Conservation (phyloP, 2,329 filamentous ascomycete species). For the Aspergillus pseudoviridinutans region DNA sequence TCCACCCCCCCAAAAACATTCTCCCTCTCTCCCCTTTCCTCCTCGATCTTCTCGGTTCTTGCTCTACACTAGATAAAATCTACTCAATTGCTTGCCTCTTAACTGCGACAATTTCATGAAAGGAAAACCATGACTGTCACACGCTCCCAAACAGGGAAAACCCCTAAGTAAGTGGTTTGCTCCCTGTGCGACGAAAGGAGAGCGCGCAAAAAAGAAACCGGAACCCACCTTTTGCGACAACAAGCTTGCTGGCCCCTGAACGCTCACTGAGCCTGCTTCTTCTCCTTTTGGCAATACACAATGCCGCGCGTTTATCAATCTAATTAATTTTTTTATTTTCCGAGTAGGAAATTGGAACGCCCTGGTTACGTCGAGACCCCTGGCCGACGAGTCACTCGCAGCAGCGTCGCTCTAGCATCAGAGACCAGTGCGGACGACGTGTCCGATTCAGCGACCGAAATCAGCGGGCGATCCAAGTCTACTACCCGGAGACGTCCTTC, state of each 20-base stretch:
- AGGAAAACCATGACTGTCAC: slow-evolving; percentile 42
- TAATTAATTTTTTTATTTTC: slow-evolving; percentile 3
- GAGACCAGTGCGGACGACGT: slow-evolving; percentile 29
- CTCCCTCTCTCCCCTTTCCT: slow-evolving; percentile 1
- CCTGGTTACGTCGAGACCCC: slow-evolving; percentile 53
- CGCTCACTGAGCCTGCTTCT: neutral
- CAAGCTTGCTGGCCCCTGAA: slow-evolving; percentile 4
- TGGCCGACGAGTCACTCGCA: slow-evolving; percentile 42
- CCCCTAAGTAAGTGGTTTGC: slow-evolving; percentile 44
- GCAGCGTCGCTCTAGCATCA: slow-evolving; percentile 33
- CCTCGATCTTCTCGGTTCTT: slow-evolving; percentile 4
- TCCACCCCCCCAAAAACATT: neutral
- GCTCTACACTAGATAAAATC: neutral
- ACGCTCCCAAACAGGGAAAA: slow-evolving; percentile 50
- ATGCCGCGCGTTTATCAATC: neutral
- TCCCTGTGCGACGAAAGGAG: slow-evolving; percentile 1
- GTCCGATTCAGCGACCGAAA: slow-evolving; percentile 23
- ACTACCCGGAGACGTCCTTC: slow-evolving; percentile 29
- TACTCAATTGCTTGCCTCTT: neutral
- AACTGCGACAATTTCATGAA: slow-evolving; percentile 10
- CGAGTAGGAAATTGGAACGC: slow-evolving; percentile 48
- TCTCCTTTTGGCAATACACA: neutral
- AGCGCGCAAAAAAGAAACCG: neutral
- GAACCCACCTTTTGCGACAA: slow-evolving; percentile 1
- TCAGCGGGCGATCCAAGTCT: slow-evolving; percentile 18